Conservation (phyloP, 208 protist species). For the Trypanosoma platydactyli region DNA sequence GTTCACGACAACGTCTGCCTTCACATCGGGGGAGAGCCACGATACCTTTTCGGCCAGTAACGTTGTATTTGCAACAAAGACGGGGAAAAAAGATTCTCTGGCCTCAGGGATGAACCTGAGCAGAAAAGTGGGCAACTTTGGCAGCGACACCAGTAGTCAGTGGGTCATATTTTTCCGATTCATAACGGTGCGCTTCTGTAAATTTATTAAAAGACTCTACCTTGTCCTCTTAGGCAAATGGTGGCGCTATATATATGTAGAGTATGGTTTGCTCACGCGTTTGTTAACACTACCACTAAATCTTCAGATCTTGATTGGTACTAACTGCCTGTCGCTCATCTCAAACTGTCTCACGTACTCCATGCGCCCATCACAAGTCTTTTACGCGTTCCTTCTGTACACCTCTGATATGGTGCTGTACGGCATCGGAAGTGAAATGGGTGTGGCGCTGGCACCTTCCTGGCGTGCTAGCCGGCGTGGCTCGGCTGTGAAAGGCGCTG, state of each 20-base stretch:
- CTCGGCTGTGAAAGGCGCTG: background rate
- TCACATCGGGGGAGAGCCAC: background rate
- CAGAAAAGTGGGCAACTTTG: too few species aligned
- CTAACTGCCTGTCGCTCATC: constrained; percentile 52
- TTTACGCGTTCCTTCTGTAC: constrained; percentile 58
- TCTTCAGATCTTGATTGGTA: constrained; percentile 28
- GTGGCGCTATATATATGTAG: background rate
- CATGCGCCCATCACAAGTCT: constrained; percentile 56
- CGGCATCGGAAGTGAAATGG: background rate
- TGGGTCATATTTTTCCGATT: too few species aligned
- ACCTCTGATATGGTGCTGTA: constrained; percentile 48
- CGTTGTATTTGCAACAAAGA: too few species aligned
- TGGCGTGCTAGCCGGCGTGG: background rate
- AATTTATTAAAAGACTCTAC: too few species aligned
- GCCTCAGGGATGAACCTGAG: too few species aligned
- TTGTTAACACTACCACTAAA: constrained; percentile 33
- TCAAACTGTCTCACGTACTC: constrained; percentile 67
- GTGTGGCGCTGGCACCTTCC: background rate
- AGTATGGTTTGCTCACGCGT: constrained; percentile 34
- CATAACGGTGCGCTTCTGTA: too few species aligned
- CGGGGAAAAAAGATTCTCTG: too few species aligned
- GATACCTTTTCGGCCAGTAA: background rate
- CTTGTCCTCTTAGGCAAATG: background rate
- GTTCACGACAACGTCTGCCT: background rate
- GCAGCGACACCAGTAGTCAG: too few species aligned